Evolutionary conservation across 495 filamentous ascomycete species (phyloP).

Genomic region (Darksidea phi): DNA sequence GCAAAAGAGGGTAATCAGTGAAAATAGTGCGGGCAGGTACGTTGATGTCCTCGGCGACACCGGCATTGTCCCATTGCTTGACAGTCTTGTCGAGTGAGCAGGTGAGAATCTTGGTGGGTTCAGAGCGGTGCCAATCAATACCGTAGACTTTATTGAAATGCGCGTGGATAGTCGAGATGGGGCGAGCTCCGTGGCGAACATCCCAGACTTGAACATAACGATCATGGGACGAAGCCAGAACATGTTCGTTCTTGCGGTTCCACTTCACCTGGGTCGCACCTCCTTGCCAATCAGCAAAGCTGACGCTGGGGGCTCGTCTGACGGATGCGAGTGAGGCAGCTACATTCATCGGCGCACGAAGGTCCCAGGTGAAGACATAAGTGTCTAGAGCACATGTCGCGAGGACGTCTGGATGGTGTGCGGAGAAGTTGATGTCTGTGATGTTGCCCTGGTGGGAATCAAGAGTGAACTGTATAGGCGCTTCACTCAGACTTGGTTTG

Average conservation of each 20-base stretch:
- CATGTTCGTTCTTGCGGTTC: conserved; percentile 79
- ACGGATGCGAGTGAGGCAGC: conserved; percentile 53
- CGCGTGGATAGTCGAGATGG: conserved; percentile 78
- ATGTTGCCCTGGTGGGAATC: conserved; percentile 88
- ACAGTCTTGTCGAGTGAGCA: conserved; percentile 91
- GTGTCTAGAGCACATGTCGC: conserved; percentile 92
- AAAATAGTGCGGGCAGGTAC: conserved; percentile 69
- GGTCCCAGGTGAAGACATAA: conserved; percentile 91
- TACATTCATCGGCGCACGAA: conserved; percentile 71
- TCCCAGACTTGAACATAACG: conserved; percentile 88
- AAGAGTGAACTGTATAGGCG: conserved; percentile 85
- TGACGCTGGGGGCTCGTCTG: conserved; percentile 5
- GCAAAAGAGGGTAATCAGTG: conserved; percentile 86
- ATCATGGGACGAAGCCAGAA: conserved; percentile 89
- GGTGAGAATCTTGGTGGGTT: conserved; percentile 69
- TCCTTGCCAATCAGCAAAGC: conserved; percentile 89
- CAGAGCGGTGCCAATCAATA: conserved; percentile 86
- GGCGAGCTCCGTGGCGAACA: conserved; percentile 72
- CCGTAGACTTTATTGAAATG: conserved; percentile 97
- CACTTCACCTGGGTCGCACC: conserved; percentile 96
- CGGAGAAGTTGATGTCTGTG: conserved; percentile 95
- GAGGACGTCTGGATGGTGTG: conserved; percentile 83
- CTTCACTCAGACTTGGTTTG: conserved; percentile 56
- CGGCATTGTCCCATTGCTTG: conserved; percentile 87
- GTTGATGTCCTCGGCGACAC: conserved; percentile 46